These are phyloP conservation scores for Lagerstroemia speciosa DNA, from an alignment of 345 rosid genomes.

Conservation along the genomic window DNA sequence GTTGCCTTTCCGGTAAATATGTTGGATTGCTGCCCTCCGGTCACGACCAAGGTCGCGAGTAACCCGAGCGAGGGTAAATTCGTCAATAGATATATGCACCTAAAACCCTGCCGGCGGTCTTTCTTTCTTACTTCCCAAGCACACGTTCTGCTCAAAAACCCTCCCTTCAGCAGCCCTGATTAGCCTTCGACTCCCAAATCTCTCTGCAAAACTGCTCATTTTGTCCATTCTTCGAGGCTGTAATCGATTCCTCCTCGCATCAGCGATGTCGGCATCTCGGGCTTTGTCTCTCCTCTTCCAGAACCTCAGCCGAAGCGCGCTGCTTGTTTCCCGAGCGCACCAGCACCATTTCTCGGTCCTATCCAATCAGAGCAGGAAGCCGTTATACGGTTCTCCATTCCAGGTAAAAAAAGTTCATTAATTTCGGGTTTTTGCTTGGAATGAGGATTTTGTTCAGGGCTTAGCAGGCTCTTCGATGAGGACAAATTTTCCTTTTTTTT, in stretches of 20 bases:
- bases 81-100: not conserved
- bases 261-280: conserved; percentile 42
- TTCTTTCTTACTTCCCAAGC: not conserved
- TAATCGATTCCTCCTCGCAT: not conserved
- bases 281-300: conserved; percentile 46
- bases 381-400: not conserved
- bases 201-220: not conserved
- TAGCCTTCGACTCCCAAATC: not conserved
- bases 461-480: not conserved
- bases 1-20: no score
- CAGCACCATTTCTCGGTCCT: conserved; percentile 26
- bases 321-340: conserved; percentile 26
- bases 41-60: no score
- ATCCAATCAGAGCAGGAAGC: not conserved
- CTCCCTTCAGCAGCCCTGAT: no score
- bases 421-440: no score
- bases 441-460: conserved; percentile 8
- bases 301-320: conserved; percentile 38
- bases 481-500: not conserved
- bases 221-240: not conserved
- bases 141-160: not conserved
- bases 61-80: not conserved
- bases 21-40: no score
- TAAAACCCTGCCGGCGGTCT: conserved; percentile 5
- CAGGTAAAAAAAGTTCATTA: not conserved